phyloP scores from a whole-genome alignment of 192 early-diverging fungal species.

The Coemansia sp. region DNA sequence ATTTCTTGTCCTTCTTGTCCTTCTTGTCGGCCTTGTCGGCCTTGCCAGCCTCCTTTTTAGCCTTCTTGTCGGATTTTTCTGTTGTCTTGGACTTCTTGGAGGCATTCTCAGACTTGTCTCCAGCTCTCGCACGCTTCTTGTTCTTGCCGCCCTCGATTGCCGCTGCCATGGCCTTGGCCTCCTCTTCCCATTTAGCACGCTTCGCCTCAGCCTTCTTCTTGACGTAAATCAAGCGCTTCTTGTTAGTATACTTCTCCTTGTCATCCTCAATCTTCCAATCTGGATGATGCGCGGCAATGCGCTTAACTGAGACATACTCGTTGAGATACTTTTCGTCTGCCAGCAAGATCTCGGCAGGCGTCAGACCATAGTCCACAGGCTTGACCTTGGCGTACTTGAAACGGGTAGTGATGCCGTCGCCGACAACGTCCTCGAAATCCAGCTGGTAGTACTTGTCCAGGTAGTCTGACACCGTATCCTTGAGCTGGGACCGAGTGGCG shows the following conservation, averaged over 20 bases:
- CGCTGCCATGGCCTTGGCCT: constrained; percentile 16
- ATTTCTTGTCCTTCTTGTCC: constrained; percentile 27
- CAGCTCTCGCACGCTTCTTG: constrained; percentile 35
- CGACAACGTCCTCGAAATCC: constrained; percentile 85
- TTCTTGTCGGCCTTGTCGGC: constrained; percentile 11
- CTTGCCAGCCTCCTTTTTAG: constrained; percentile 26
- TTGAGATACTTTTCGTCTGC: constrained; percentile 88
- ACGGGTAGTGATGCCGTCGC: constrained; percentile 78
- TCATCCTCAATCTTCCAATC: constrained; percentile 53
- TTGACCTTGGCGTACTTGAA: constrained; percentile 92
- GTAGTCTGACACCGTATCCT: constrained; percentile 62
- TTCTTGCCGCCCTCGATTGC: constrained; percentile 18
- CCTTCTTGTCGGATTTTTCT: constrained; percentile 6
- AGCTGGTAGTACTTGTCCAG: constrained; percentile 90
- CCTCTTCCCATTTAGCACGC: constrained; percentile 24
- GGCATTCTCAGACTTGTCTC: constrained; percentile 3
- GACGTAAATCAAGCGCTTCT: constrained; percentile 53
- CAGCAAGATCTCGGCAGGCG: constrained; percentile 80
- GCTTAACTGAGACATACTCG: constrained; percentile 79
- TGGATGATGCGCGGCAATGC: constrained; percentile 78
- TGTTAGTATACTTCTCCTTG: constrained; percentile 51
- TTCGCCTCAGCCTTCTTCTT: constrained; percentile 32
- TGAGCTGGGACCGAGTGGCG: constrained; percentile 19
- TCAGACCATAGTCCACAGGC: constrained; percentile 71
- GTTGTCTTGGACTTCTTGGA: constrained; percentile 30